Conservation (phyloP, 2,329 filamentous ascomycete genomes). For the Tetracladium maxilliforme region DNA sequence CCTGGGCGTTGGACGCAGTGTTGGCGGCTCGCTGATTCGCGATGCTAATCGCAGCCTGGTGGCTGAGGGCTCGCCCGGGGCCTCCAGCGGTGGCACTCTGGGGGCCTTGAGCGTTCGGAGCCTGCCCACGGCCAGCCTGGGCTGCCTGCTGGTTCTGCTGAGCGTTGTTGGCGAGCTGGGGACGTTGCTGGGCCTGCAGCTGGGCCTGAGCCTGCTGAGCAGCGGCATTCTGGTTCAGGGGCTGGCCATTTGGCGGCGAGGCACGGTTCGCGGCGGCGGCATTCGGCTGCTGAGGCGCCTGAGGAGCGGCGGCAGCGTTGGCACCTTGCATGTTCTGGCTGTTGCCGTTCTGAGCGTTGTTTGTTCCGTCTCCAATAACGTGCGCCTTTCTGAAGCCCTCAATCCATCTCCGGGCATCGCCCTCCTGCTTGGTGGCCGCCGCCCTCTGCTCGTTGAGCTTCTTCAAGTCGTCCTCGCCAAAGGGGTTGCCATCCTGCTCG, state of each 20-base stretch:
- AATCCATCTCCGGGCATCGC: constrained; percentile 31
- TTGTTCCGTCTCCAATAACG: constrained; percentile 23
- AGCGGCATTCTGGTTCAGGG: too few relatives aligned
- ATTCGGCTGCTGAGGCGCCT: constrained; percentile 3
- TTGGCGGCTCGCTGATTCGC: too few relatives aligned
- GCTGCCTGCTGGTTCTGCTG: too few relatives aligned
- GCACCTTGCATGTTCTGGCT: constrained; percentile 8
- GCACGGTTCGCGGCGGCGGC: too few relatives aligned
- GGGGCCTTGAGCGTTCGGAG: constrained; percentile 5
- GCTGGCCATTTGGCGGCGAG: too few relatives aligned
- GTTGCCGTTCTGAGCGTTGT: constrained; percentile 9
- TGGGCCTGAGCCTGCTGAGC: too few relatives aligned
- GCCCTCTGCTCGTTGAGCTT: constrained; percentile 27
- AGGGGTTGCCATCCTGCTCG: constrained; percentile 23
- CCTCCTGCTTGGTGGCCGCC: constrained; percentile 25
- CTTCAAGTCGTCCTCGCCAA: constrained; percentile 31
- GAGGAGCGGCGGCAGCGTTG: too few relatives aligned
- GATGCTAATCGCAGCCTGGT: constrained; percentile 2
- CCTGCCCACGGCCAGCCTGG: too few relatives aligned
- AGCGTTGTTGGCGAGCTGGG: neutral
- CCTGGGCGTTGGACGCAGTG: too few relatives aligned
- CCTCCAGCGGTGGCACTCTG: too few relatives aligned
- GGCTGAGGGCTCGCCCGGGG: constrained; percentile 2
- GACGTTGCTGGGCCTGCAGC: constrained; percentile 10
- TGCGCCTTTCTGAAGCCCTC: constrained; percentile 29